Evolutionary conservation across 2,329 filamentous ascomycete genomes (phyloP), one percentile per base, ranked within the genome.

Genomic region (Trichothecium roseum): DNA sequence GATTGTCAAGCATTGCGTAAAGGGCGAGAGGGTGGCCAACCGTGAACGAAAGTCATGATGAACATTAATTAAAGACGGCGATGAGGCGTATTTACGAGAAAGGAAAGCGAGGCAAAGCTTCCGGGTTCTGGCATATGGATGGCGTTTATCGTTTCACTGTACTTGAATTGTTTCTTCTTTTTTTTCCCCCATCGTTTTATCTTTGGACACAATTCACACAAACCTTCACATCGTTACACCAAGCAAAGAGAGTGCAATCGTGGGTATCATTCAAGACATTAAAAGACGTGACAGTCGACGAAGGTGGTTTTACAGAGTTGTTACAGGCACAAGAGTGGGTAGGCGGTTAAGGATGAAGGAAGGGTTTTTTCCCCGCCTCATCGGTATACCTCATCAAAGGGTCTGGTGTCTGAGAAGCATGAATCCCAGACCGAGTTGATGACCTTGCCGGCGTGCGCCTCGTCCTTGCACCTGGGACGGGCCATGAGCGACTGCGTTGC

Each of bases 371-470:
- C 36, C 33, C 28, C 28, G 13, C n/a, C 18, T 16, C 57, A 89
- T 56, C 85, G 79, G 58, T 94, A 98, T 36, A 98, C 87, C 56
- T 96, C 89, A 57, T 96, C 87, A 60, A 98, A 98, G 3, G 91
- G 91, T 51, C 91, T 70, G 4, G 89, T 96, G 60, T 98, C 91
- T 35, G 75, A 67, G 56, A 94, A 98, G 59, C 91, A 98, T 49
- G 87, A 95, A 47, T 94, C 88, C 86, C 89, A 98, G n/a, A 98
- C 91, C 59, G 94, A 81, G 59, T 96, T 91, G 39, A 98, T 86
- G 18, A 93, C 79, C 62, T 83, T 85, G 35, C 77, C 74, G 4
- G 91, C 91, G 46, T 96, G 84, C 12, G 79, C 78, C 49, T 94
- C 80, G 57, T 94, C 84, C 56, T 84, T 84, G 54, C 88, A 91